A percentile compares a stretch with the other conserved stretches of the same genome.
These are phyloP conservation scores for Solanum corneliomulleri DNA, from an alignment of 257 asterid species.

Conservation along the genomic window DNA sequence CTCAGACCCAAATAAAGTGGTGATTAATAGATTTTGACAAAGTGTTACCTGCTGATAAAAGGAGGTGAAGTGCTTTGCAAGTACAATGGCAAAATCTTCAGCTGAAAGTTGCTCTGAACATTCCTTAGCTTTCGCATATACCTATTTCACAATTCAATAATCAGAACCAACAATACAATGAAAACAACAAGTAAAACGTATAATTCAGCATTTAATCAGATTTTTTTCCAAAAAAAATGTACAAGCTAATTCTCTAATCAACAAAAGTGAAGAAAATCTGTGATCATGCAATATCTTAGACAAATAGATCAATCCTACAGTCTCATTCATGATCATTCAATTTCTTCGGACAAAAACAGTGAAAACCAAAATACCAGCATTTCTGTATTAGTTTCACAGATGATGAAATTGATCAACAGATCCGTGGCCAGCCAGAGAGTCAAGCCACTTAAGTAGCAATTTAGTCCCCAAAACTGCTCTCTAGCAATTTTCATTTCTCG, in stretches of 20 bases:
- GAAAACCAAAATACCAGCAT: not conserved
- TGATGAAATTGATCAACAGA: not conserved
- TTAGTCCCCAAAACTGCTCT: not conserved
- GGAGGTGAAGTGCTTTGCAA: constrained; percentile 78
- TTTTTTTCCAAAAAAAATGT: not conserved
- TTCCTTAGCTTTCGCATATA: constrained; percentile 92
- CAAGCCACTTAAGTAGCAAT: not conserved
- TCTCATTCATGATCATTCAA: not conserved
- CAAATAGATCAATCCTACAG: not conserved
- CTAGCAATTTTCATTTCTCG: not conserved
- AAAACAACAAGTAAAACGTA: not conserved
- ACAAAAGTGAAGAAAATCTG: not conserved
- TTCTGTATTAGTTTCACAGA: not conserved
- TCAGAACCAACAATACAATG: not conserved
- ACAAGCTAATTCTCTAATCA: not conserved
- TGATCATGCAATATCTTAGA: not conserved
- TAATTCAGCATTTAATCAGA: not conserved
- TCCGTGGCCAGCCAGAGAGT: not conserved
- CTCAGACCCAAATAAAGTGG: not conserved
- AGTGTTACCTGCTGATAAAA: constrained; percentile 56
- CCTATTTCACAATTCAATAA: constrained; percentile 33
- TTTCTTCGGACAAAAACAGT: not conserved
- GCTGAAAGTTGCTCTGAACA: constrained; percentile 47
- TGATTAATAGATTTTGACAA: not conserved
- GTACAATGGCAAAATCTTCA: constrained; percentile 82